Percentiles rank a stretch among this genome's conserved stretches.
Conservation (phyloP, 495 filamentous ascomycete genomes). For the Entonaema liquescens region DNA sequence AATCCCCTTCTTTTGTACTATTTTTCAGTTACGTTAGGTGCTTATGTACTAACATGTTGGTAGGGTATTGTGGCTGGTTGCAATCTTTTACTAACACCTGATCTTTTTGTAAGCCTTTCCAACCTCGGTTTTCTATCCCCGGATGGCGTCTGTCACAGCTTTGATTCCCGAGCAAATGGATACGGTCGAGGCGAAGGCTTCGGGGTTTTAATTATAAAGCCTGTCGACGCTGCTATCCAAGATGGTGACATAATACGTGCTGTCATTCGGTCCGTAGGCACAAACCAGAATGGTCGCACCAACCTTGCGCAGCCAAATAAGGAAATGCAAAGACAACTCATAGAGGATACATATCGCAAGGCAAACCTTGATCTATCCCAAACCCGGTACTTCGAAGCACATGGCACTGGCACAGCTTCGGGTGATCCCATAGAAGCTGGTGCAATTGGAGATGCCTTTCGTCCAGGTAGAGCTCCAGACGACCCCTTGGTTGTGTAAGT, state of each 20-base stretch:
- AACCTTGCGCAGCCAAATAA: constrained; percentile 58
- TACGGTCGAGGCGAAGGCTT: constrained; percentile 68
- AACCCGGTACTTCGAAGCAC: constrained; percentile 55
- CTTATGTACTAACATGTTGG: no score
- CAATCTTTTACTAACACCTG: constrained; percentile 55
- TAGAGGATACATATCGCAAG: constrained; percentile 46
- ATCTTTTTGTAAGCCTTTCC: constrained; percentile 29
- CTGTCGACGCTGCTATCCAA: constrained; percentile 51
- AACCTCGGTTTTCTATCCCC: constrained; percentile 43
- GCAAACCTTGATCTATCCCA: constrained; percentile 53
- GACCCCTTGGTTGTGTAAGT: constrained; percentile 50
- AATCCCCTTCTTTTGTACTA: no score
- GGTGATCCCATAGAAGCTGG: constrained; percentile 62
- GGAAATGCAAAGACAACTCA: constrained; percentile 48
- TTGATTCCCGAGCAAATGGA: constrained; percentile 63
- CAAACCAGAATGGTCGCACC: constrained; percentile 61
- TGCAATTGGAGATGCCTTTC: constrained; percentile 52
- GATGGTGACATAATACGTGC: constrained; percentile 61
- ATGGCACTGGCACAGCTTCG: constrained; percentile 55
- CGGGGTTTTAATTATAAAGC: constrained; percentile 61
- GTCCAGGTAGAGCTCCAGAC: constrained; percentile 11
- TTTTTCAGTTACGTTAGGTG: no score
- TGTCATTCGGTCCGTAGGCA: constrained; percentile 59
- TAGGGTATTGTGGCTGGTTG: constrained; percentile 57
- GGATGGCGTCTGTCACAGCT: constrained; percentile 57